Base-by-base conservation (phyloP, 1,139 yeast genomes). In the Diutina scorzettiae region DNA sequence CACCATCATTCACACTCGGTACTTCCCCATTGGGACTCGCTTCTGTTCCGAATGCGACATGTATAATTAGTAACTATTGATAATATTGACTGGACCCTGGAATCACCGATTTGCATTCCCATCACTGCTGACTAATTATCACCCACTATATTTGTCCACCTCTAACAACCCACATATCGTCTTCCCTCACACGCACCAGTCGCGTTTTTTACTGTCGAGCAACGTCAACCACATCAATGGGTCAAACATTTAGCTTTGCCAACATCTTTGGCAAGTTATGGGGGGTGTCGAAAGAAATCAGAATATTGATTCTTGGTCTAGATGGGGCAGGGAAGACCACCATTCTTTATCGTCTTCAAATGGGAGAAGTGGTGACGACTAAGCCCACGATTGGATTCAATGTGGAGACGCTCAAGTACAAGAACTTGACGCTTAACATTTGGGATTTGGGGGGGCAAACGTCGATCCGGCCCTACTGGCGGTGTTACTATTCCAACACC, bases 301-400 rank as follows among this genome's bases (percentile, higher is more conserved):
- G 98, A 51, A 87, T 91, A 45, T 73, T 91, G 49, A 91, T 91
- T 52, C 69, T 91, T 44, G 98, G 98, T 4, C 68, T 91, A 47
- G 98, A 91, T 62, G 97, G 97, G 65, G 97, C 98, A 2, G 98
- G 98, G 43, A 91, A 91, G 59, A 91, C 98, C 40, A 91, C 98
- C 9, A 89, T 91, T 47, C 71, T 91, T 47, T 91, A 91, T 64
- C 76, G 93, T 52, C 70, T 91, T 48, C 96, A 91, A 52, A 75
- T 47, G 50, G 53, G 53, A 12, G 53, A 50, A 42, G 49, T 46
- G 37, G 50, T 49, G 40, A 19, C 91, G 85, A 53, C 97, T 95
- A 18, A 87, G 45, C 52, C 52, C 19, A 57, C 98, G 8, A 87
- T 91, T 50, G 98, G 98, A 5, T 91, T 91, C 71, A 91, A 91